Conservation (phyloP, 805 yeast genomes). For the Myxozyma neotropica region DNA sequence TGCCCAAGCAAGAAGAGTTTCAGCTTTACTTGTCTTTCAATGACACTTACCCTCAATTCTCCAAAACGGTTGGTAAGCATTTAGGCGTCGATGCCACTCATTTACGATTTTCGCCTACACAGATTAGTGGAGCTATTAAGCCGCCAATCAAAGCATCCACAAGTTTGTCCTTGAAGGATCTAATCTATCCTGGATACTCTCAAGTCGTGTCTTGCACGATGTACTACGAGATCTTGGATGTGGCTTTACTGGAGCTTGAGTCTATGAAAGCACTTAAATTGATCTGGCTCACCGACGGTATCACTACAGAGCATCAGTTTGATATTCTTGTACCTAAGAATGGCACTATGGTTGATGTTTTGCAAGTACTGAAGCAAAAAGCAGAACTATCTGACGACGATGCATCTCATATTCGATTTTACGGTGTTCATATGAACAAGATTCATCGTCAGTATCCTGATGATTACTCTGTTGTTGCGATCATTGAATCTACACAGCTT, state of each 20-base stretch:
- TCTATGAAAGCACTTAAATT: constrained; percentile 66
- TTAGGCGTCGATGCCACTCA: constrained; percentile 60
- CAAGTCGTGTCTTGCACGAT: constrained; percentile 41
- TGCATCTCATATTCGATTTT: constrained; percentile 21
- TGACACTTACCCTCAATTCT: constrained; percentile 61
- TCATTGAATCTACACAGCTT: constrained; percentile 47
- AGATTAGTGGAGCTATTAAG: constrained; percentile 54
- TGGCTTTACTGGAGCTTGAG: constrained; percentile 77
- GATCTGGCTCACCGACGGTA: constrained; percentile 72
- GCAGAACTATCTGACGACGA: constrained; percentile 53
- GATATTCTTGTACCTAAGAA: constrained; percentile 71
- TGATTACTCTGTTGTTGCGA: constrained; percentile 27
- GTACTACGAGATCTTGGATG: constrained; percentile 75
- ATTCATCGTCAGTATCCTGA: constrained; percentile 19
- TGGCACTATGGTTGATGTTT: constrained; percentile 57
- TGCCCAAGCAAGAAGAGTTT: constrained; percentile 40
- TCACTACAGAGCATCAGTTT: constrained; percentile 66
- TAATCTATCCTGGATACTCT: constrained; percentile 28
- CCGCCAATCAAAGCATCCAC: constrained; percentile 42
- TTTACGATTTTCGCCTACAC: constrained; percentile 66
- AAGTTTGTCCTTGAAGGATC: constrained; percentile 45
- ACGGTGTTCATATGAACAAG: constrained; percentile 31
- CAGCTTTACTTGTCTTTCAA: constrained; percentile 68
- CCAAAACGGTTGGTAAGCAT: constrained; percentile 58
- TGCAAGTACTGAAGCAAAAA: constrained; percentile 59